phyloP scores from a whole-genome alignment of 352 stramenopile genomes.

The Phytophthora fragariaefolia region DNA sequence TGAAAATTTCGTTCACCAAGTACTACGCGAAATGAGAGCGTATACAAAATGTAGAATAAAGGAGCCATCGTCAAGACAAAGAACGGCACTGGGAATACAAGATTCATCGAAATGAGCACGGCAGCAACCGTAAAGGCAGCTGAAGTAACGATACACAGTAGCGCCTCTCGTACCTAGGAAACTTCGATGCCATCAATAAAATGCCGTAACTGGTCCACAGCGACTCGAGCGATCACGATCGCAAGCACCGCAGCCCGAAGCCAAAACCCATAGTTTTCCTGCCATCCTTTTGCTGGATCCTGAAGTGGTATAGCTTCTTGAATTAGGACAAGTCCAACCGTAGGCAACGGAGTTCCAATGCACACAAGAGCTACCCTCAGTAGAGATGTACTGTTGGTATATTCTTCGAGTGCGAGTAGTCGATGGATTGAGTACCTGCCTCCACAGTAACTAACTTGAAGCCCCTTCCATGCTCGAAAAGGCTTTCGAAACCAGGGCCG shows the following conservation, averaged over 20 bases:
- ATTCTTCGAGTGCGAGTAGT: conserved; percentile 21
- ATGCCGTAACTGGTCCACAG: conserved; percentile 1
- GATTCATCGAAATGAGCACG: conserved; percentile 1
- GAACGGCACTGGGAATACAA: conserved; percentile 21
- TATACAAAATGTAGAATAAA: conserved; percentile 5
- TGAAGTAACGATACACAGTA: conserved; percentile 1
- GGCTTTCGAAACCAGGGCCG: conserved; percentile 1
- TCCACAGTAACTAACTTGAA: conserved; percentile 31
- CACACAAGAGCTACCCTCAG: conserved; percentile 14
- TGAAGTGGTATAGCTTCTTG: conserved; percentile 28
- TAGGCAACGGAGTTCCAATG: conserved; percentile 16
- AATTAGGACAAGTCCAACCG: conserved; percentile 2
- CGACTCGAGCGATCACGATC: conserved; percentile 2
- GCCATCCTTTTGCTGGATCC: conserved; percentile 20
- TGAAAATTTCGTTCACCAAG: background rate
- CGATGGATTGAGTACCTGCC: conserved; percentile 31
- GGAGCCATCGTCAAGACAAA: conserved; percentile 6
- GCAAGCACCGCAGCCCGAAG: conserved; percentile 26
- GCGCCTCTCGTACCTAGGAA: background rate
- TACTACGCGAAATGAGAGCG: conserved; percentile 3
- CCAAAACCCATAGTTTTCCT: conserved; percentile 28
- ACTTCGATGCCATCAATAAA: conserved; percentile 9
- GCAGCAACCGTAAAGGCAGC: background rate
- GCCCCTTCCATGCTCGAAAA: background rate
- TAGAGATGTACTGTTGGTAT: conserved; percentile 10